These are phyloP conservation scores for Brassica carinata DNA, from an alignment of 345 rosid species.

Conservation along the genomic window DNA sequence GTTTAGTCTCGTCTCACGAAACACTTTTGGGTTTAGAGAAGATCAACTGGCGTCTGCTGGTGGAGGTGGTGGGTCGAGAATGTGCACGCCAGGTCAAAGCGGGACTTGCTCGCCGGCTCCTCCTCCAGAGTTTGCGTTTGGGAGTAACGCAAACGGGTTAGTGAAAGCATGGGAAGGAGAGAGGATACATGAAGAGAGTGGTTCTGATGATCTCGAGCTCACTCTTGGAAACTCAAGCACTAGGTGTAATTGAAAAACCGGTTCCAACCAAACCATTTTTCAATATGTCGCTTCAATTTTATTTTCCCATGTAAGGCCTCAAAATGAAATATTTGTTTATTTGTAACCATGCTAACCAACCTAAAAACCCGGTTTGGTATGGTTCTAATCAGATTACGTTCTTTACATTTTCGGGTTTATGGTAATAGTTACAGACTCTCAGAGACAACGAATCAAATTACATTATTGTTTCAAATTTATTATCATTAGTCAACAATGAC, in stretches of 20 bases:
- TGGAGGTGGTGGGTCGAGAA: conserved; percentile 58
- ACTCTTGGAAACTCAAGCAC: conserved; percentile 91
- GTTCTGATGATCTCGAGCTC: conserved; percentile 94
- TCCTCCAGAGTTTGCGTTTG: conserved; percentile 85
- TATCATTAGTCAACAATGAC: conserved; percentile 4
- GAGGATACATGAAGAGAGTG: conserved; percentile 88
- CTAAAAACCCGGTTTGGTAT: conserved; percentile 2
- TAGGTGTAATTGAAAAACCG: conserved; percentile 50
- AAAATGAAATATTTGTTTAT: conserved; percentile 27
- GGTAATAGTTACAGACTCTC: neutral
- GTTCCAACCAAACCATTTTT: neutral
- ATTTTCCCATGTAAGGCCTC: conserved; percentile 18
- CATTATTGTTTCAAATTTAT: neutral
- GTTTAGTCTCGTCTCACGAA: conserved; percentile 76
- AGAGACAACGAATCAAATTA: neutral
- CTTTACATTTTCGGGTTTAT: neutral
- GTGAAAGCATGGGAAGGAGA: conserved; percentile 99
- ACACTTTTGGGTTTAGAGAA: conserved; percentile 73
- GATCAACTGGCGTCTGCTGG: conserved; percentile 33
- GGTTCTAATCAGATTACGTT: neutral
- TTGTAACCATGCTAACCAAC: conserved; percentile 12
- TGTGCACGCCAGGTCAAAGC: conserved; percentile 97
- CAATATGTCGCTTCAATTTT: neutral
- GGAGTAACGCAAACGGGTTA: conserved; percentile 63
- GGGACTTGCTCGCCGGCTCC: conserved; percentile 87